Evolutionary conservation across 75 land plant species (phyloP).

Genomic region (Selaginella tamariscina): DNA sequence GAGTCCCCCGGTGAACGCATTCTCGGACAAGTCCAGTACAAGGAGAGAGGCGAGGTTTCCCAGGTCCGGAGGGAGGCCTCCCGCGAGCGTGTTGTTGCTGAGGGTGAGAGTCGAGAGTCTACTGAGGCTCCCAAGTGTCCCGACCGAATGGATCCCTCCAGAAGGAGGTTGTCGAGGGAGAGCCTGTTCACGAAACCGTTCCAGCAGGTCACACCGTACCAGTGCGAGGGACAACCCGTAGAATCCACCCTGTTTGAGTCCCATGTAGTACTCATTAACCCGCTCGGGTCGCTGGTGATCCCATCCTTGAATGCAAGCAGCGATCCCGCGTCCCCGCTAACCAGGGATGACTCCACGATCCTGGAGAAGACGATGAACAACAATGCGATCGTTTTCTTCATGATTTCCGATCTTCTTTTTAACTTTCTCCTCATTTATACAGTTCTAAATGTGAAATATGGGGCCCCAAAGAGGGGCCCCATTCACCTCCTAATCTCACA

Average conservation of each 20-base stretch:
- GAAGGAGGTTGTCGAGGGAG: slow-evolving; percentile 33
- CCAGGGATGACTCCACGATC: too few species aligned
- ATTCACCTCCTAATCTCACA: too few species aligned
- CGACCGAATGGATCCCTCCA: slow-evolving; percentile 42
- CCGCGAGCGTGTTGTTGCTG: neutral
- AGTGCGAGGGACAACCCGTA: slow-evolving; percentile 67
- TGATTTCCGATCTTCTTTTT: too few species aligned
- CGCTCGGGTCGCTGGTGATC: slow-evolving; percentile 50
- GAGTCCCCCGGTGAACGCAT: neutral
- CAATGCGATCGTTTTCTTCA: too few species aligned
- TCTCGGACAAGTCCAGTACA: neutral
- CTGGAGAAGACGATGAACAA: too few species aligned
- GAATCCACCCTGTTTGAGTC: slow-evolving; percentile 60
- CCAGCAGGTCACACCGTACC: slow-evolving; percentile 69
- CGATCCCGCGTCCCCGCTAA: slow-evolving; percentile 15
- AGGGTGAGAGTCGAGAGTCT: slow-evolving; percentile 48
- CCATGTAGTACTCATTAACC: slow-evolving; percentile 49
- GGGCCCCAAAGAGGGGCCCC: too few species aligned
- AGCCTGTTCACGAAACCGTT: slow-evolving; percentile 54
- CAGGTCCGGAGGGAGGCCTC: neutral
- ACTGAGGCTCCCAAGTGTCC: slow-evolving; percentile 37
- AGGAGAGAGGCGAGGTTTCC: neutral
- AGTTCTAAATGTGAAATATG: too few species aligned
- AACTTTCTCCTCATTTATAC: too few species aligned
- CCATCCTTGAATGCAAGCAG: slow-evolving; percentile 63